Conservation (phyloP, 75 land plant species). For the Adiantum capillusveneris region DNA sequence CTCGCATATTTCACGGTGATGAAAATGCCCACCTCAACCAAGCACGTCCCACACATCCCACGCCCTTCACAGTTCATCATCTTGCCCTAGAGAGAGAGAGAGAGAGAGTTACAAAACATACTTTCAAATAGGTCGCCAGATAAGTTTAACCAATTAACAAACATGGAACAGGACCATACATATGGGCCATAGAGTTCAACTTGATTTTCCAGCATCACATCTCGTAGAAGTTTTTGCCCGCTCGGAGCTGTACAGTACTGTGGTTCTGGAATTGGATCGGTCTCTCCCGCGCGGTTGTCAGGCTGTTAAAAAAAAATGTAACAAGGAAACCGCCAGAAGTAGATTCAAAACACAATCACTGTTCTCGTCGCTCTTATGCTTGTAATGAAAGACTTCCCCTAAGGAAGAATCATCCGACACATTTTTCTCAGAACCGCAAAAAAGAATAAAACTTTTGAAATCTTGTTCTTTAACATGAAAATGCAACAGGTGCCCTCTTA, state of each 20-base stretch:
- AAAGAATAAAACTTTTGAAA: too few species aligned
- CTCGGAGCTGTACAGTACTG: slow-evolving; percentile 33
- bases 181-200: slow-evolving; percentile 81
- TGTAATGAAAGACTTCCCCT: too few species aligned
- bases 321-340: too few species aligned
- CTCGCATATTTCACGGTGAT: too few species aligned
- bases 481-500: too few species aligned
- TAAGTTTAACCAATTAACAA: too few species aligned
- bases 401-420: too few species aligned
- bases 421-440: too few species aligned
- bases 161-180: slow-evolving; percentile 38
- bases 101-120: neutral
- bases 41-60: slow-evolving; percentile 10
- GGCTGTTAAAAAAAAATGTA: slow-evolving; percentile 1
- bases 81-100: neutral
- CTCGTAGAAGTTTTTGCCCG: slow-evolving; percentile 90
- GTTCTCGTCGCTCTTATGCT: too few species aligned
- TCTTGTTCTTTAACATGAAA: too few species aligned
- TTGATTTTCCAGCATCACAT: slow-evolving; percentile 80
- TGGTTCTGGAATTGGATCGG: slow-evolving; percentile 6
- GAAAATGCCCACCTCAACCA: slow-evolving; percentile 3
- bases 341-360: too few species aligned
- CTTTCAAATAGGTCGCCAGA: too few species aligned
- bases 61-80: slow-evolving; percentile 10
- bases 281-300: slow-evolving; percentile 6